Evolutionary conservation across 345 rosid species (phyloP), one percentile per base, ranked within the genome.

Genomic region (Aethionema arabicum): DNA sequence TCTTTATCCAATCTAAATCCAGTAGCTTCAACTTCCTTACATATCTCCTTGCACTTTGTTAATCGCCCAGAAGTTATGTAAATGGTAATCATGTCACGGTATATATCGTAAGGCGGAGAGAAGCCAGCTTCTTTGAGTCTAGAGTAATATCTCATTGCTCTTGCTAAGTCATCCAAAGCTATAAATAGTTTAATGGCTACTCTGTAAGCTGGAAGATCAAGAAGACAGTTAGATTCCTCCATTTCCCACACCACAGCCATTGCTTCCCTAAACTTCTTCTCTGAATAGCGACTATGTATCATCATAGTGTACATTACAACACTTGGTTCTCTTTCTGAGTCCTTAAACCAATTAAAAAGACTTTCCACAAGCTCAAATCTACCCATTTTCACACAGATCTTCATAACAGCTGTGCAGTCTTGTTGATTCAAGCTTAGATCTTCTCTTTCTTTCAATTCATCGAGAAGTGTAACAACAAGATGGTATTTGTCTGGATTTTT

Each of bases 51-150:
- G 45, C 83, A 83, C 77, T 89, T 92, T 4, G 81, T 80, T 43
- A 82, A 57, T 60, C 95, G 78, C 36, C 96, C 93, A 4, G 80
- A 78, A 67, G 46, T 73, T 55, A 66, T 61, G 63, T 66, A 87
- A 54, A 87, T 39, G 59, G 49, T 75, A 35, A 85, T 74, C 83
- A 86, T 43, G 54, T 82, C 67, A 36, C 76, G 74, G 64, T 79
- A 88, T 4, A 91, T 69, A 56, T 80, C 98, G 52, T 86, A 86
- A 4, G 88, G 79, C 6, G 95, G 92, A 6, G 82, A 78, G 49
- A 91, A 88, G 46, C 96, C 91, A 5, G 92, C 90, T 74, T 87
- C 95, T 70, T 85, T 92, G 11, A 89, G 85, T 55, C 81, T 89
- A 0, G 91, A 78, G 76, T 88, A 89, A 52, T 89, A 89, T 54